Evolutionary conservation across 2,329 filamentous ascomycete genomes (phyloP), one percentile per base, ranked within the genome.

Genomic region (Moelleriella libera): DNA sequence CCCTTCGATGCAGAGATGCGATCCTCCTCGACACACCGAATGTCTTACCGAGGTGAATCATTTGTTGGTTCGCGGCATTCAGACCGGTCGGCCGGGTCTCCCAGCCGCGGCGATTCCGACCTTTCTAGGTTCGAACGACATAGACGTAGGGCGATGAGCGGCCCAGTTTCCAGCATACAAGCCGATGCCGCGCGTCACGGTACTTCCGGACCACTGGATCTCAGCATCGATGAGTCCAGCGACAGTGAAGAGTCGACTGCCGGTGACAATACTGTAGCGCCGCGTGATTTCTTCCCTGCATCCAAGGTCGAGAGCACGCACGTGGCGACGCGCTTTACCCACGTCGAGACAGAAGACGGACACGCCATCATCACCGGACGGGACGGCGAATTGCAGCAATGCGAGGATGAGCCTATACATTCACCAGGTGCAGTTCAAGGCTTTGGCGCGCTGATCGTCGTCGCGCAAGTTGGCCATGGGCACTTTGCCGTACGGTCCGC

Each of bases 341-440:
- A 95, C 58, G 70, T 85, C 4, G 68, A 83, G 30, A 88, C 85
- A 0, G 79, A 85, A 2, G 83, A 80, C 12, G 88, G 88, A 0
- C 87, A 95, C 64, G 80, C 83, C 30, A 76, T 94, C 31, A 85
- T 94, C 47, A 92, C 86, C 1, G 88, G 88, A 5, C 75, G 83
- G 48, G 80, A 87, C 47, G 82, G 80, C 2, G 77, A 74, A 1
- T 66, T 92, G 43, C 85, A 94, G 59, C 76, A 80, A 46, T 95
- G 88, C 58, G 88, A 95, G 62, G 88, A 95, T 57, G 88, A 95
- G 57, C 88, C 88, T 0, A 94, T 95, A 30, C 87, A 90, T 53
- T 83, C 88, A 1, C 88, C 88, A 1, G 88, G 88, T 34, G 85
- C 85, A 1, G 67, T 89, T 1, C 88, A 95, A 60, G 73, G 77